phyloP scores from a whole-genome alignment of 2,329 filamentous ascomycete species.

The Kalmusia sp. region DNA sequence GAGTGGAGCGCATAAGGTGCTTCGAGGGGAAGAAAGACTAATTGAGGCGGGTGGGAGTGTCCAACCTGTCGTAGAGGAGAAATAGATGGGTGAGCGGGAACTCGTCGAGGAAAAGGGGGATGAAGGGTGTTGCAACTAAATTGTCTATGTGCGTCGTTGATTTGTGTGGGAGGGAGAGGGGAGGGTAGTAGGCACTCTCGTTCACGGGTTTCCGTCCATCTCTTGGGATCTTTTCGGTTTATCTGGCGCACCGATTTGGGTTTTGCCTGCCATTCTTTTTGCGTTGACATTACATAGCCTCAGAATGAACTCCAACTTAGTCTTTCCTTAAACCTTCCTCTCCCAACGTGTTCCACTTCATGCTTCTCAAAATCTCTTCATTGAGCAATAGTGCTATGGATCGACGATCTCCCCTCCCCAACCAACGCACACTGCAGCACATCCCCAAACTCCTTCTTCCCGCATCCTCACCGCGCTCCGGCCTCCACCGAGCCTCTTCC shows the following conservation, averaged over 20 bases:
- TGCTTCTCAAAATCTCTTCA: too few relatives aligned
- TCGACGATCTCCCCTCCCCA: too few relatives aligned
- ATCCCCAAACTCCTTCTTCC: too few relatives aligned
- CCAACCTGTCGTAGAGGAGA: neutral
- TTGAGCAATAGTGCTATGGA: too few relatives aligned
- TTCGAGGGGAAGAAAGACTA: conserved; percentile 42
- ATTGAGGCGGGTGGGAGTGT: conserved; percentile 5
- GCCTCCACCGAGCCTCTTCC: too few relatives aligned
- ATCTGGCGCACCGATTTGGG: conserved; percentile 4
- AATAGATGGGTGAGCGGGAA: conserved; percentile 1
- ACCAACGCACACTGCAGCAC: too few relatives aligned
- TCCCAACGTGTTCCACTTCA: too few relatives aligned
- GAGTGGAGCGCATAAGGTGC: conserved; percentile 38
- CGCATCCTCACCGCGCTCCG: too few relatives aligned
- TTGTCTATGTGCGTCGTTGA: neutral
- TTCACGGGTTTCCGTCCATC: neutral
- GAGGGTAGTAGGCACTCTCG: neutral
- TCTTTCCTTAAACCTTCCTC: conserved; percentile 13
- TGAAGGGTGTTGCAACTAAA: conserved; percentile 7
- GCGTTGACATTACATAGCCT: neutral
- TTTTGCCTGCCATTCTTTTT: conserved; percentile 5
- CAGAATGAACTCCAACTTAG: conserved; percentile 15
- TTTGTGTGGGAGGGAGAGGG: neutral
- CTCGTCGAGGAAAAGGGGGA: neutral
- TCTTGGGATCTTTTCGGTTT: conserved; percentile 3